Conservation (phyloP, 1,284 basidiomycete genomes). For the Bjerkandera adusta region DNA sequence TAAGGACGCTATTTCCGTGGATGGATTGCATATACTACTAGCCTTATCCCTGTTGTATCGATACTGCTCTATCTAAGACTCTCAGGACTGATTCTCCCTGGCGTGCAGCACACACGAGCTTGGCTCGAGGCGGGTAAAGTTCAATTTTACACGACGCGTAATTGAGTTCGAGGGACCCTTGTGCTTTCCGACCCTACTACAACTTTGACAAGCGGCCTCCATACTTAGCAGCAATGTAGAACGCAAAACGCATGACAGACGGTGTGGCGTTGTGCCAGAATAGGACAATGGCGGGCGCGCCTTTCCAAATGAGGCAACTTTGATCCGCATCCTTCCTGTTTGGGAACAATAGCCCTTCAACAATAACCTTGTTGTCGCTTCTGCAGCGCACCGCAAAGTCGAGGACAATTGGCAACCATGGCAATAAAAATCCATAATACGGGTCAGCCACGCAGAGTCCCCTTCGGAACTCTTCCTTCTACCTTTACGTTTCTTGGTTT, state of each 20-base stretch:
- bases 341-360: slow-evolving; percentile 16
- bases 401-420: slow-evolving; percentile 27
- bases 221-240: neutral
- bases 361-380: no score
- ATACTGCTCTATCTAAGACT: slow-evolving; percentile 4
- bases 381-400: slow-evolving; percentile 1
- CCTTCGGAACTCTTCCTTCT: slow-evolving; percentile 21
- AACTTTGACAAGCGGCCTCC: neutral
- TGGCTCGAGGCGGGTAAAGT: no score
- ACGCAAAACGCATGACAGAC: neutral
- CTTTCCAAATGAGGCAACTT: slow-evolving; percentile 1
- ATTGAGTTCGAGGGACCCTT: no score
- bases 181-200: no score
- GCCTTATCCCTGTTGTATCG: slow-evolving; percentile 1
- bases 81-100: neutral
- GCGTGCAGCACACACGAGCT: no score
- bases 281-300: neutral
- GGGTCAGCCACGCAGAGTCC: neutral
- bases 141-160: no score
- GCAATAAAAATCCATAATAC: slow-evolving; percentile 21
- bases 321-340: slow-evolving; percentile 12
- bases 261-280: neutral
- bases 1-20: neutral
- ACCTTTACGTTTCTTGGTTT: slow-evolving; percentile 27
- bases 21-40: neutral